Base-by-base conservation (phyloP, 768 basidiomycete species). In the Obba rivulosa region DNA sequence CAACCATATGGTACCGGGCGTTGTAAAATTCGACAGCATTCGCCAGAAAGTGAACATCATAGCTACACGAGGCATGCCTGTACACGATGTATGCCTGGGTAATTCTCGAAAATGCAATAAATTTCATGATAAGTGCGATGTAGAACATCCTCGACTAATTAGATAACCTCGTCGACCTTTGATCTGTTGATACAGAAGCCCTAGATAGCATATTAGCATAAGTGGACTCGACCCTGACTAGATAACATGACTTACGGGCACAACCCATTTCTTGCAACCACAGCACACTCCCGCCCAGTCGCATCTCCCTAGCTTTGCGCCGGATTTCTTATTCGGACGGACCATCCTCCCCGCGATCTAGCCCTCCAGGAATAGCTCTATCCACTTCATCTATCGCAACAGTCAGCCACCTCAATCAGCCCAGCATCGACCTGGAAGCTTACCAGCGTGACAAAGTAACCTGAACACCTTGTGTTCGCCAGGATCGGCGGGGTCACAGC, bases 241-340 rank as follows among this genome's bases (percentile, higher is more conserved):
- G 10, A n/a, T 22, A 16, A 14, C 41, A 55, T 17, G 40, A 69
- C 85, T 61, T 56, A 93, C 92, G 38, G 93, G 93, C 8, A 83
- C 85, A 22, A 95, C 88, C 93, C 93, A 97, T 59, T 83, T 81
- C 57, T 85, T 87, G 61, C 93, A 97, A 18, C 89, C 86, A 62
- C 93, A 95, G 58, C 84, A 80, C 23, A 90, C 83, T 0, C 95
- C 95, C 4, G 93, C 92, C 96, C 96, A 99, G 62, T 96, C 93
- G 58, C 84, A 98, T 63, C 89, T 96, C 2, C 96, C 96, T 16
- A 99, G 74, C 69, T 99, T 99, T 21, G 80, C 83, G 2, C 77
- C 76, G 58, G 96, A 99, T 60, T 89, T 92, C 58, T 83, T 77
- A 65, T 94, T 95, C 3, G 96, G 96, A 58, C 96, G 98, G 0